Conservation (phyloP, 441 rosid species). For the Populus hybrid region DNA sequence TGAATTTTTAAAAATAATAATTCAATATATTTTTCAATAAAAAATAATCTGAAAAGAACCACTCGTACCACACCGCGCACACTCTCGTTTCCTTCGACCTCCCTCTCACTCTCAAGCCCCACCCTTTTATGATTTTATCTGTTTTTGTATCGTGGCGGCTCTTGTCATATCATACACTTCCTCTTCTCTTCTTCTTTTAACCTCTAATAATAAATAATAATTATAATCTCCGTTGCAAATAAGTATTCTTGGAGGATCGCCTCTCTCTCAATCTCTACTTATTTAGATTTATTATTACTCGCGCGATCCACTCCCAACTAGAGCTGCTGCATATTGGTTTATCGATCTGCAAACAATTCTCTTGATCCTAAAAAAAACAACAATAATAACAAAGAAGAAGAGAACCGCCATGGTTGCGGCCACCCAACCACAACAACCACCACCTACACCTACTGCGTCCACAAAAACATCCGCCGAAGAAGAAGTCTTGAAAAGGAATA, state of each 20-base stretch:
- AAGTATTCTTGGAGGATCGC: background rate
- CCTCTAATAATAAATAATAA: background rate
- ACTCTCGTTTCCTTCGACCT: background rate
- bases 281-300: background rate
- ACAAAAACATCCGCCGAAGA: constrained; percentile 55
- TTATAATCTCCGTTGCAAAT: background rate
- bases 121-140: background rate
- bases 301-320: background rate
- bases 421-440: constrained; percentile 34
- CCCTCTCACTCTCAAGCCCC: background rate
- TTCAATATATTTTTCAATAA: too few relatives aligned
- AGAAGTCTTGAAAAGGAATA: constrained; percentile 83
- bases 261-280: background rate
- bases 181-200: too few relatives aligned
- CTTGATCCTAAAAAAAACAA: background rate
- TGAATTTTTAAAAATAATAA: too few relatives aligned
- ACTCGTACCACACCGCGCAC: too few relatives aligned
- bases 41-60: too few relatives aligned
- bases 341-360: background rate
- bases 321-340: background rate
- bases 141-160: background rate
- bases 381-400: background rate
- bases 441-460: constrained; percentile 10
- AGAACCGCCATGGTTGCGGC: constrained; percentile 53
- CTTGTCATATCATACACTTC: background rate